Evolutionary conservation across 768 basidiomycete species (phyloP).

Genomic region (Mrakia hoshinonis): DNA sequence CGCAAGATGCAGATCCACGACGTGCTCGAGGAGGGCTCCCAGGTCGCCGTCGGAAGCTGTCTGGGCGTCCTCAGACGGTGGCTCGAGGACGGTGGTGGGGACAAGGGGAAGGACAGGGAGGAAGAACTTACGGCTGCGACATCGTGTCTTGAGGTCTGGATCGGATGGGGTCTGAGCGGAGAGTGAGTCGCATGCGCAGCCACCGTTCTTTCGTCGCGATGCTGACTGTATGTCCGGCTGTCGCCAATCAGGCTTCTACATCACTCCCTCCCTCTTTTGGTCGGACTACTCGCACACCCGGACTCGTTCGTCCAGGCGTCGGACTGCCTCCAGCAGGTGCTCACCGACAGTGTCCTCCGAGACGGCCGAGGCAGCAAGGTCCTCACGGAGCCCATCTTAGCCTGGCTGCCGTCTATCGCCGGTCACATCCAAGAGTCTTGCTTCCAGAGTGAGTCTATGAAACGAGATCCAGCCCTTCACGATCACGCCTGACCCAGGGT

Average conservation of each 20-base stretch:
- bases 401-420: constrained; percentile 61
- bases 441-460: constrained; percentile 40
- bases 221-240: constrained; percentile 33
- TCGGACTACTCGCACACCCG: constrained; percentile 53
- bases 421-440: constrained; percentile 45
- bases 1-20: constrained; percentile 17
- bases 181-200: constrained; percentile 47
- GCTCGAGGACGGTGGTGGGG: constrained; percentile 38
- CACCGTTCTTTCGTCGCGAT: neutral
- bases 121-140: constrained; percentile 61
- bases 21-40: constrained; percentile 14
- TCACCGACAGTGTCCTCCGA: constrained; percentile 62
- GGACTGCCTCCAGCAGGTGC: constrained; percentile 66
- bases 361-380: constrained; percentile 60
- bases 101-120: constrained; percentile 31
- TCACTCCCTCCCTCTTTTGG: constrained; percentile 46
- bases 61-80: neutral
- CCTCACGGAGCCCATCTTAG: constrained; percentile 75
- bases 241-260: constrained; percentile 50
- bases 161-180: constrained; percentile 55
- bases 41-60: constrained; percentile 14
- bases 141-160: constrained; percentile 76
- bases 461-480: constrained; percentile 14
- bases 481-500: neutral
- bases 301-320: constrained; percentile 55